Conservation (phyloP, 176 grass and related monocot species). For the Phoenix dactylifera region DNA sequence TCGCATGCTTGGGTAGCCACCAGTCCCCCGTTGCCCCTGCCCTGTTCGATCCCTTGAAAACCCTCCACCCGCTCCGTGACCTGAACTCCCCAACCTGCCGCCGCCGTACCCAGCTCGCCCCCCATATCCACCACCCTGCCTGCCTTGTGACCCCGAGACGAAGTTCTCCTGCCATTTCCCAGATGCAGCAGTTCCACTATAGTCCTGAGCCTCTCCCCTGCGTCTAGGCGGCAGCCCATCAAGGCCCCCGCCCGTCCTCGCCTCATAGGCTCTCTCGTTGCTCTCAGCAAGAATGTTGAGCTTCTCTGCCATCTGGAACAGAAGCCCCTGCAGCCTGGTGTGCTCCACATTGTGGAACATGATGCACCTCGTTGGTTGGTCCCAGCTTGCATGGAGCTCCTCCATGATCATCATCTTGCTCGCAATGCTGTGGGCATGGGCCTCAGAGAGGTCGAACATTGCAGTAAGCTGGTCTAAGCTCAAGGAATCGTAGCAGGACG, state of each 20-base stretch:
- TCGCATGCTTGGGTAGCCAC: conserved; percentile 11
- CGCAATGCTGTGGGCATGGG: conserved; percentile 59
- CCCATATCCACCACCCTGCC: conserved; percentile 19
- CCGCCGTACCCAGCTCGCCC: conserved; percentile 44
- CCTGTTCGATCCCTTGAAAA: conserved; percentile 41
- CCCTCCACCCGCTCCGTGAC: conserved; percentile 33
- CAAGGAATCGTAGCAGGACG: conserved; percentile 58
- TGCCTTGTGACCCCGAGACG: conserved; percentile 38
- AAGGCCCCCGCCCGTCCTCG: conserved; percentile 78
- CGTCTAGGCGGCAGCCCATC: conserved; percentile 60
- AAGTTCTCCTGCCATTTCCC: conserved; percentile 85
- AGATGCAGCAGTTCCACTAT: conserved; percentile 13
- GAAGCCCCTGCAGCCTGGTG: conserved; percentile 74
- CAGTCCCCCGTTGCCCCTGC: not conserved
- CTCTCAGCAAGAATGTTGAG: conserved; percentile 70
- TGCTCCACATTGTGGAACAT: conserved; percentile 90
- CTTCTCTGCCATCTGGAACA: conserved; percentile 93
- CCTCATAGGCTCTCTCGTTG: conserved; percentile 91
- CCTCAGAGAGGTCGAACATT: conserved; percentile 80
- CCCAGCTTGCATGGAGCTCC: conserved; percentile 84
- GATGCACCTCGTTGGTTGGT: conserved; percentile 77
- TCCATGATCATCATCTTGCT: conserved; percentile 98
- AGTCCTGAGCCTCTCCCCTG: conserved; percentile 60
- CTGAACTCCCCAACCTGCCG: conserved; percentile 34
- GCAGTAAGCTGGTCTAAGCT: conserved; percentile 64